phyloP scores from a whole-genome alignment of 1,284 basidiomycete species.

The Leccinum angustisporum region DNA sequence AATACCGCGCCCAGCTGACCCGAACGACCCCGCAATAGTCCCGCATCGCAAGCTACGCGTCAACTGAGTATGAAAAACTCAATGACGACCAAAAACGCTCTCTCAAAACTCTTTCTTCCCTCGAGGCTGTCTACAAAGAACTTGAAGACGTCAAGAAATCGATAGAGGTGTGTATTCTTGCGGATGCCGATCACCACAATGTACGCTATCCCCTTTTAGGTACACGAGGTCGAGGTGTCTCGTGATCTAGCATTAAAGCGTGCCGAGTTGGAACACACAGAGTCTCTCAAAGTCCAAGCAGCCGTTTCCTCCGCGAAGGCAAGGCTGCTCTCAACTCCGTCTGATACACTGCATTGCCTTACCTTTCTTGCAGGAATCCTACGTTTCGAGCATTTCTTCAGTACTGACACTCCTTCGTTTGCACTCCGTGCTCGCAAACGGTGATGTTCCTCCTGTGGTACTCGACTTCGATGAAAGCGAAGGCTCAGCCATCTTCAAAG shows the following conservation, averaged over 20 bases:
- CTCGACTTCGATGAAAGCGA: constrained; percentile 53
- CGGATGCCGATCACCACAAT: background rate
- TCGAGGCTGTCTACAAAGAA: constrained; percentile 79
- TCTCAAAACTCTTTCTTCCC: constrained; percentile 64
- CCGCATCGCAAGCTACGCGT: constrained; percentile 69
- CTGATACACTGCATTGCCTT: background rate
- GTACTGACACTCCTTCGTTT: constrained; percentile 68
- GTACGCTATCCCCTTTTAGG: constrained; percentile 36
- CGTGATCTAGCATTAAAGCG: constrained; percentile 55
- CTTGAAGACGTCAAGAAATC: constrained; percentile 78
- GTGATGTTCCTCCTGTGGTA: constrained; percentile 43
- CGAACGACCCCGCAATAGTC: constrained; percentile 43
- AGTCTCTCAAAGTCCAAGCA: constrained; percentile 51
- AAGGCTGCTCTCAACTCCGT: constrained; percentile 13
- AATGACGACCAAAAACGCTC: constrained; percentile 82
- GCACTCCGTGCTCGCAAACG: constrained; percentile 53
- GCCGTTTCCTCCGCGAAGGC: constrained; percentile 65
- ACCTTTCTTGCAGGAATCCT: constrained; percentile 13
- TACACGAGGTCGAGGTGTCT: constrained; percentile 61
- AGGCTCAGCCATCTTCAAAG: constrained; percentile 50
- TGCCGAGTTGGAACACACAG: constrained; percentile 52
- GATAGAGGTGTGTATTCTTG: constrained; percentile 66
- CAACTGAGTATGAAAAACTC: constrained; percentile 64
- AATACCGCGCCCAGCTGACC: constrained; percentile 11
- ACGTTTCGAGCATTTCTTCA: constrained; percentile 42